A percentile compares a stretch with the other conserved stretches of the same genome.
phyloP scores from a whole-genome alignment of 352 stramenopile genomes.

The Phytophthora citrophthora region DNA sequence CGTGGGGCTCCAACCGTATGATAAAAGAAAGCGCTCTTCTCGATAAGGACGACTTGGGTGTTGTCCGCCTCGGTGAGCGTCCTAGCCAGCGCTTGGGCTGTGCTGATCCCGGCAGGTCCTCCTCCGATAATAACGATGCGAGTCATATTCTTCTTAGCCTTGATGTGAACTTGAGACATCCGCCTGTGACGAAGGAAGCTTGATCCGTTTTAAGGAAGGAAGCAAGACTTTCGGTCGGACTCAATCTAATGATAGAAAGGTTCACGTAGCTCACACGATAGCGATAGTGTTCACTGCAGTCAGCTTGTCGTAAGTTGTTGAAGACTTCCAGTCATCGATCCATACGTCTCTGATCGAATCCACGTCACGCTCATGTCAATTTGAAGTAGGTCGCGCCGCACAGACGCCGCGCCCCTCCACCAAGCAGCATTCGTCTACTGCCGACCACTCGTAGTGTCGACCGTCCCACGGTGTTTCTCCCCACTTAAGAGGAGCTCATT shows the following conservation, averaged over 20 bases:
- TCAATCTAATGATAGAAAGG: no score
- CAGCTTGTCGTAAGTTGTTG: no score
- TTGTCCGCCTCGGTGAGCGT: conserved; percentile 29
- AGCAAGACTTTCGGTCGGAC: no score
- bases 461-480: neutral
- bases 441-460: neutral
- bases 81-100: conserved; percentile 38
- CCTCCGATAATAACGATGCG: conserved; percentile 46
- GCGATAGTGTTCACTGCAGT: no score
- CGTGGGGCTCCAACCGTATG: conserved; percentile 44
- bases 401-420: neutral
- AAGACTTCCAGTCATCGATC: no score
- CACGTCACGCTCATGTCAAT: neutral
- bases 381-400: neutral
- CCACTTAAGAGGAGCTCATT: neutral
- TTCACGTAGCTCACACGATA: no score
- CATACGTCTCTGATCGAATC: no score
- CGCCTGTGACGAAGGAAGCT: no score
- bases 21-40: conserved; percentile 50
- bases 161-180: conserved; percentile 22
- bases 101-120: conserved; percentile 39
- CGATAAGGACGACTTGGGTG: conserved; percentile 41
- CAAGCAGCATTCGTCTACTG: neutral
- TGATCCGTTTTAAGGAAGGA: no score
- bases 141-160: conserved; percentile 10